Evolutionary conservation across 2,329 filamentous ascomycete genomes (phyloP), one percentile per base, ranked within the genome.

Genomic region (Venturia aucupariae): DNA sequence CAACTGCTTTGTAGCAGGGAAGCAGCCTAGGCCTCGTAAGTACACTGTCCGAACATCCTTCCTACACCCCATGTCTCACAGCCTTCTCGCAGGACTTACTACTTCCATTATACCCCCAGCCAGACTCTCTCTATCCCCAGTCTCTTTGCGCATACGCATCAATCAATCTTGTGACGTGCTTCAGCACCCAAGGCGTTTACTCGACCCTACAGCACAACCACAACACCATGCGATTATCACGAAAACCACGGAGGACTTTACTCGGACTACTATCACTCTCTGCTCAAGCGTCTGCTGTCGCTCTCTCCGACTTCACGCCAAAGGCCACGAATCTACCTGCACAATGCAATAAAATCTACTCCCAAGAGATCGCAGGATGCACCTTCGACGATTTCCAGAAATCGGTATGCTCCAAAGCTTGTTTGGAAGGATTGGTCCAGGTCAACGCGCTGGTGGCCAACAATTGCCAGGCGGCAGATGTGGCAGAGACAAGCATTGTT

Each of bases 281-380:
- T 54, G 67, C 71, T 32, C 68, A 71, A 51, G 67, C 69, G 22
- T 64, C 70, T 55, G 71, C 77, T n/a, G 76, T 79, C 48, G 74
- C 75, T 27, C 77, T 81, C 44, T 70, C 74, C 35, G 76, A 78
- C 69, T 81, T 81, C 69, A 74, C 73, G 1, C 78, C 78, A 24
- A 72, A 74, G 44, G 72, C 77, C 67, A 69, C 73, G 7, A 72
- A 75, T 65, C 74, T 80, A 5, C 74, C 77, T 4, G 46, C 68
- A 17, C 62, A 68, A 27, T 81, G 79, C 68, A 64, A 75, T 51
- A 67, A 67, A 8, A 72, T 77, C 35, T 81, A 81, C 72, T 75
- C 70, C 35, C 65, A 71, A 17, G 63, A 69, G 10, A 79, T 81
- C 64, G 61, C 71, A 10, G 76, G 74, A 44, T 81, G 79, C 69